These are phyloP conservation scores for Fagopyrum tataricum DNA, from an alignment of 148 eudicot species.

Conservation along the genomic window DNA sequence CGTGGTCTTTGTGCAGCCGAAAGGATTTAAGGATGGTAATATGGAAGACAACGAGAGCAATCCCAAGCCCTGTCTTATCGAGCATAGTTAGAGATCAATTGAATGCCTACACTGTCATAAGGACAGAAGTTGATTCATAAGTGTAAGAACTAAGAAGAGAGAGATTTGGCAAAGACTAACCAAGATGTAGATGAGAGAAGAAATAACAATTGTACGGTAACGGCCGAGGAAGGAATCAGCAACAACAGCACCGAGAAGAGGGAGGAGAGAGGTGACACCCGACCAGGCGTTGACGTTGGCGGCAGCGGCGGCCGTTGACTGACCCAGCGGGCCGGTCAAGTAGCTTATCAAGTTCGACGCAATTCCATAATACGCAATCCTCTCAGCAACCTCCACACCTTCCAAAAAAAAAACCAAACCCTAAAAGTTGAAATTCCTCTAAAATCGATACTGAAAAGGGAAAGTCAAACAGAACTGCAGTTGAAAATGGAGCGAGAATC, in stretches of 20 bases:
- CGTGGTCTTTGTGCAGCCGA: conserved; percentile 15
- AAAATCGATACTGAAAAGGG: neutral
- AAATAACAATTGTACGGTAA: conserved; percentile 37
- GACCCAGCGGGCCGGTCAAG: conserved; percentile 51
- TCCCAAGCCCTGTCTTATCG: conserved; percentile 46
- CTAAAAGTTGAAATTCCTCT: neutral
- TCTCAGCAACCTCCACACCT: conserved; percentile 64
- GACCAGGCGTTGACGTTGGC: conserved; percentile 51
- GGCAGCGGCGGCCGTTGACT: conserved; percentile 56
- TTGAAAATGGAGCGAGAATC: neutral
- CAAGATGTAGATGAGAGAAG: conserved; percentile 50
- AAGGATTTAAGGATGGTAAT: conserved; percentile 21
- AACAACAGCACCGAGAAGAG: conserved; percentile 53
- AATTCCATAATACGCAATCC: conserved; percentile 54
- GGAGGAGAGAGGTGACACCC: conserved; percentile 42
- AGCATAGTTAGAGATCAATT: neutral
- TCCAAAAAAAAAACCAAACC: neutral
- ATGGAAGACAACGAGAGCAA: conserved; percentile 50
- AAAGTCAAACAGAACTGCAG: neutral
- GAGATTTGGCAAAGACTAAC: no score
- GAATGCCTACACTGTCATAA: neutral
- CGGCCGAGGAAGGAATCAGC: conserved; percentile 59
- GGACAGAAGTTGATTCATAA: no score
- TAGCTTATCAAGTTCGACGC: conserved; percentile 47
- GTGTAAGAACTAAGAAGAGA: no score